A percentile compares a stretch with the other conserved stretches of the same genome.
These are phyloP conservation scores for Malus orientalis DNA, from an alignment of 306 rosid genomes.

Conservation along the genomic window DNA sequence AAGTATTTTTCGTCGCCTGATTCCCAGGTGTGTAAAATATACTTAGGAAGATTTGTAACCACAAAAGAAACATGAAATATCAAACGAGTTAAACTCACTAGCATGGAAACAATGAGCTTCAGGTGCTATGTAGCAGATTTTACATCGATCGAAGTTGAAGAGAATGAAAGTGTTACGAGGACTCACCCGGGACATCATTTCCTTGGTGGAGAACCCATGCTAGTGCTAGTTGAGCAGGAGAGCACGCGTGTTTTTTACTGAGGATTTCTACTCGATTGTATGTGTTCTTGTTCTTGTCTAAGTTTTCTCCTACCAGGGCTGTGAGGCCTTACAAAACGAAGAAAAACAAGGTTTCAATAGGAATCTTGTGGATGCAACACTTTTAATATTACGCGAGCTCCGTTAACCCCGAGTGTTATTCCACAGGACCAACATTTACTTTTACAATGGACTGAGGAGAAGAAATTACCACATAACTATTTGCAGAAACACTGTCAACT, in stretches of 20 bases:
- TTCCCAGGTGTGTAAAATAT: no score
- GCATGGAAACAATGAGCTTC: not conserved
- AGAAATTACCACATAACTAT: slow-evolving; percentile 33
- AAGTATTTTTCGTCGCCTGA: no score
- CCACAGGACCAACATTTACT: not conserved
- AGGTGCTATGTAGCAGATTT: not conserved
- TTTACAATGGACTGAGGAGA: not conserved
- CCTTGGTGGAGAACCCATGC: slow-evolving; percentile 72
- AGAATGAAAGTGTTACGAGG: not conserved
- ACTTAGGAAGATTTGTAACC: no score
- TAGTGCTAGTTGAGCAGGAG: slow-evolving; percentile 57
- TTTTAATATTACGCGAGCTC: no score
- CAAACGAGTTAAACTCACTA: not conserved
- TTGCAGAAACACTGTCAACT: slow-evolving; percentile 36
- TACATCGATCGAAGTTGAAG: not conserved
- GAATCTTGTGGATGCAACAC: not conserved
- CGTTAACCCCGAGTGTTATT: no score
- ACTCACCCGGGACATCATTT: slow-evolving; percentile 45
- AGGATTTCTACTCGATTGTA: slow-evolving; percentile 43
- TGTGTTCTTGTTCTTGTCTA: slow-evolving; percentile 39
- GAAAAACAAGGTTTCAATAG: not conserved
- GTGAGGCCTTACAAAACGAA: not conserved
- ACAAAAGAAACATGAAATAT: no score
- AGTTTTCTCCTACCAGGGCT: slow-evolving; percentile 49
- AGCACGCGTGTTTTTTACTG: slow-evolving; percentile 35